These are phyloP conservation scores for Alnus glutinosa DNA, from an alignment of 306 rosid genomes.

Conservation along the genomic window DNA sequence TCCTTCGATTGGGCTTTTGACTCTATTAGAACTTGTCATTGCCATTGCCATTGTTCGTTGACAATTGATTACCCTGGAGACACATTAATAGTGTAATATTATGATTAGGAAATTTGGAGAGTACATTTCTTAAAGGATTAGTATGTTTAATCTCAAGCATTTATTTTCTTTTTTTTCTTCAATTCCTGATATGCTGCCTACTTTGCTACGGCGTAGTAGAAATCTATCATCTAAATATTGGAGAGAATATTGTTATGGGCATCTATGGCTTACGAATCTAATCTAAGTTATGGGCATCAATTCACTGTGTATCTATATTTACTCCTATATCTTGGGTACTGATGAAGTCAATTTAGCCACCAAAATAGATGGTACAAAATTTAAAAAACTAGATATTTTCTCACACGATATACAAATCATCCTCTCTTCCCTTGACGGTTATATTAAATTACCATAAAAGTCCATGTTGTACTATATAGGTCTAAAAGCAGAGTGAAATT, in stretches of 20 bases:
- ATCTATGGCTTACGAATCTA: conserved; percentile 26
- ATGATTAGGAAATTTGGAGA: too few species aligned
- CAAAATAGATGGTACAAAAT: conserved; percentile 21
- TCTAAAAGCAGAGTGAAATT: conserved; percentile 33
- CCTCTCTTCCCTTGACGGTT: conserved; percentile 32
- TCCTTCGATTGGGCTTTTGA: too few species aligned
- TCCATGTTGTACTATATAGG: conserved; percentile 29
- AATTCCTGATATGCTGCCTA: too few species aligned
- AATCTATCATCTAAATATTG: conserved; percentile 4
- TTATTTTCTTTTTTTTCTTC: too few species aligned
- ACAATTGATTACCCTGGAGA: too few species aligned
- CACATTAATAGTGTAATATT: too few species aligned
- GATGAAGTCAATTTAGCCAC: conserved; percentile 37
- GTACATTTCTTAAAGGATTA: too few species aligned
- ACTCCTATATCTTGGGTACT: conserved; percentile 44
- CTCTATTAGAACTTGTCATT: too few species aligned
- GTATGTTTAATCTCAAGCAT: too few species aligned
- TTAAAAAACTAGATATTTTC: conserved; percentile 27
- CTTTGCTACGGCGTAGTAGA: too few species aligned
- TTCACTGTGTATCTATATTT: conserved; percentile 28
- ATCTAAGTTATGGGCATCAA: conserved; percentile 36
- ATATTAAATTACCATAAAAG: conserved; percentile 41
- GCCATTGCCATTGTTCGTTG: too few species aligned
- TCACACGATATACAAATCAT: conserved; percentile 31
- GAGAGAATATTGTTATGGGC: conserved; percentile 29